These are phyloP conservation scores for Hypoxylon lienhwacheense DNA, from an alignment of 495 filamentous ascomycete genomes.

Conservation along the genomic window DNA sequence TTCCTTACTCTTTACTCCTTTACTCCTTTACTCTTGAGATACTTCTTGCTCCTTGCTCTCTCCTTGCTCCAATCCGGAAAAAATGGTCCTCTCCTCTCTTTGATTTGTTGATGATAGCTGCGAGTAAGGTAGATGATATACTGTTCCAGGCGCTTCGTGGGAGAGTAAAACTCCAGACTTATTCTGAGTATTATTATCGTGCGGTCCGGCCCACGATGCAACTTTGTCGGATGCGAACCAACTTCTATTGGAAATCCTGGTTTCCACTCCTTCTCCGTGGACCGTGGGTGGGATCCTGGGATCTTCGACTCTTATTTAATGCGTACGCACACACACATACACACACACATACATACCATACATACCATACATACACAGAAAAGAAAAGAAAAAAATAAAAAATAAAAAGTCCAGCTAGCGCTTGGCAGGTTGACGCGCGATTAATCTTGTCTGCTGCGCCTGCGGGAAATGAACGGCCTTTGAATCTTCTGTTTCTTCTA, in stretches of 20 bases:
- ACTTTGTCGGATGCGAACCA: constrained; percentile 28
- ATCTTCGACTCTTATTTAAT: constrained; percentile 31
- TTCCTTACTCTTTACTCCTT: not conserved
- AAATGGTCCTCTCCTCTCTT: no score
- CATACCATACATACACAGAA: no score
- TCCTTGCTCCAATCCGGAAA: no score
- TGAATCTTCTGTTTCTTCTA: constrained; percentile 6
- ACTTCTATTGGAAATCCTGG: constrained; percentile 23
- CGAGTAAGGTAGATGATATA: constrained; percentile 10
- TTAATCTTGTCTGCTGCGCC: constrained; percentile 44
- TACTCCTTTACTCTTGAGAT: not conserved
- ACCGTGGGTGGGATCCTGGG: no score
- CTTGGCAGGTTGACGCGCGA: constrained; percentile 52
- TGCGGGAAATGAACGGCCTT: constrained; percentile 38
- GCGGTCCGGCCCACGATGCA: constrained; percentile 38
- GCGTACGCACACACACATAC: constrained; percentile 29
- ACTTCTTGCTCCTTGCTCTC: no score
- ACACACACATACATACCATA: no score
- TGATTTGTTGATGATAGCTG: constrained; percentile 10
- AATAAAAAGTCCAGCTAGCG: constrained; percentile 32
- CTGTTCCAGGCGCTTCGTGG: constrained; percentile 6
- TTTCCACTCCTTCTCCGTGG: constrained; percentile 21
- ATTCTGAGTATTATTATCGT: no score
- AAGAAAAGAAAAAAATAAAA: no score
- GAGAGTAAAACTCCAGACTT: constrained; percentile 15